phyloP scores from a whole-genome alignment of 2,329 filamentous ascomycete species.

The Ceratocystis lukuohia region DNA sequence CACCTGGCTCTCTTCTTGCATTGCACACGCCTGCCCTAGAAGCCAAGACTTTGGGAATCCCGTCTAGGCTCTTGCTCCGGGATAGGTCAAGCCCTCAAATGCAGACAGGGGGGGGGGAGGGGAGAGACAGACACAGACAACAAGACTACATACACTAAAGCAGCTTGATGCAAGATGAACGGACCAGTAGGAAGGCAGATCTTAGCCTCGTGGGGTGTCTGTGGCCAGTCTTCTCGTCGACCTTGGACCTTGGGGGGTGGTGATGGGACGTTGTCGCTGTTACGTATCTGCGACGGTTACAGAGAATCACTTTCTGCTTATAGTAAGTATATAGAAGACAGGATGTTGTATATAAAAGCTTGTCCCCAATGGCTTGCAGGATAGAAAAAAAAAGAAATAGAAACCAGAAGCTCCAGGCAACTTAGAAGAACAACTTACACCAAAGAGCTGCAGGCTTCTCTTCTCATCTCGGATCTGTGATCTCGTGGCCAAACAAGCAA shows the following conservation, averaged over 20 bases:
- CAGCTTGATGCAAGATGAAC: not conserved
- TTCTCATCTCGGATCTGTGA: no score
- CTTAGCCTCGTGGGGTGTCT: conserved; percentile 1
- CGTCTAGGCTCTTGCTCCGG: conserved; percentile 2
- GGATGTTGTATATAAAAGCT: conserved; percentile 13
- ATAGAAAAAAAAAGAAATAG: not conserved
- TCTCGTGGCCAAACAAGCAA: not conserved
- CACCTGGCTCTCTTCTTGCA: not conserved
- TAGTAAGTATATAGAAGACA: conserved; percentile 1
- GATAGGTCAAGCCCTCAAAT: not conserved
- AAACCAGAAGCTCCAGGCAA: not conserved
- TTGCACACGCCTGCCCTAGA: not conserved
- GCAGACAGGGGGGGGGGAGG: not conserved
- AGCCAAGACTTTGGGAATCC: conserved; percentile 5
- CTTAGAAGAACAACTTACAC: not conserved
- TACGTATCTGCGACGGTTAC: not conserved
- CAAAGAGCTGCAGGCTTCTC: not conserved
- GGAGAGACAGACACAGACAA: not conserved
- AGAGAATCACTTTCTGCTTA: not conserved
- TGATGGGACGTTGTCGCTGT: not conserved
- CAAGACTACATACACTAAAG: not conserved
- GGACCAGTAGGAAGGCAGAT: not conserved
- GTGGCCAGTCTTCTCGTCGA: not conserved
- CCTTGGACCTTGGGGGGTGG: not conserved
- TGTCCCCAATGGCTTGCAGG: conserved; percentile 8